A percentile compares a stretch with the other conserved stretches of the same genome.
Evolutionary conservation across 805 yeast genomes (phyloP).

Genomic region (Saccharomycopsis sp.): DNA sequence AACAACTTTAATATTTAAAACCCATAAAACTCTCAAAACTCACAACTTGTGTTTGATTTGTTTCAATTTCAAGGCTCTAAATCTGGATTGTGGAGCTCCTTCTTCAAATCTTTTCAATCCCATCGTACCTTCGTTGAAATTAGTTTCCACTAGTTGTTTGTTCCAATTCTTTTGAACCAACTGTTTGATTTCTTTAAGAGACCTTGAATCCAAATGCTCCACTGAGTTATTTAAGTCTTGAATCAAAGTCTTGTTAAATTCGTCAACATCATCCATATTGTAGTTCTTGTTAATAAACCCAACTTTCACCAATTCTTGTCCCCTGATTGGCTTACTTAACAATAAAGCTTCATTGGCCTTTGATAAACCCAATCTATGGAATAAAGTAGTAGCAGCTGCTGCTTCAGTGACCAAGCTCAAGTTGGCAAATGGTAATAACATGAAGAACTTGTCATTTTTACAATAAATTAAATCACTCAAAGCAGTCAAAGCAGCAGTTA

Average conservation of each 20-base stretch:
- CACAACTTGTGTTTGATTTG: constrained; percentile 53
- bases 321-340: constrained; percentile 53
- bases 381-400: constrained; percentile 57
- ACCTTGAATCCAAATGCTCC: constrained; percentile 34
- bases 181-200: constrained; percentile 36
- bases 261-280: constrained; percentile 25
- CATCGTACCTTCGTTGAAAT: constrained; percentile 53
- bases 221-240: constrained; percentile 28
- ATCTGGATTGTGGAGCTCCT: constrained; percentile 66
- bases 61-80: constrained; percentile 42
- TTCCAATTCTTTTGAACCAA: constrained; percentile 28
- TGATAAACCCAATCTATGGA: constrained; percentile 61
- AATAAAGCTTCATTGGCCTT: constrained; percentile 64
- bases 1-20: no score
- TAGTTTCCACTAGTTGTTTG: constrained; percentile 35
- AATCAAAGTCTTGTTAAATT: constrained; percentile 33
- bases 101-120: constrained; percentile 64
- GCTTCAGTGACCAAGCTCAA: constrained; percentile 82
- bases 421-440: constrained; percentile 71
- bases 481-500: constrained; percentile 64
- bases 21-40: constrained; percentile 5
- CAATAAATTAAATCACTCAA: constrained; percentile 70
- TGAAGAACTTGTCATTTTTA: constrained; percentile 42
- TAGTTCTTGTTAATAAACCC: constrained; percentile 58
- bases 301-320: constrained; percentile 41